Evolutionary conservation across 2,329 filamentous ascomycete species (phyloP).

Genomic region (Raffaelea ambrosiae): DNA sequence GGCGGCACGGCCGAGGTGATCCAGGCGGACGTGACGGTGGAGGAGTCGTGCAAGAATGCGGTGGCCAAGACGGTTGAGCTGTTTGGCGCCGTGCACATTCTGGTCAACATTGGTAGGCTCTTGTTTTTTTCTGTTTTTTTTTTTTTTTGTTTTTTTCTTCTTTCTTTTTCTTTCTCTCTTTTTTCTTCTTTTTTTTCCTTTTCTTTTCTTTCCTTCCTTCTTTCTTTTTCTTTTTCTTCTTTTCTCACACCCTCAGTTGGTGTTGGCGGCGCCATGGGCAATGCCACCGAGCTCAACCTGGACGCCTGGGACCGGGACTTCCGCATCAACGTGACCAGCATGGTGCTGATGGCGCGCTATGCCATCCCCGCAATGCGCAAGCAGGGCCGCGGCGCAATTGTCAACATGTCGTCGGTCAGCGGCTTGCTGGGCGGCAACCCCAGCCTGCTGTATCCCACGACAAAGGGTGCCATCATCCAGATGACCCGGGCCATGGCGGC

Average conservation of each 20-base stretch:
- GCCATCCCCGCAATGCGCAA: no score
- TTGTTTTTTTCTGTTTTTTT: background rate
- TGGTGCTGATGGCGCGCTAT: no score
- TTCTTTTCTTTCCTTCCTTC: background rate
- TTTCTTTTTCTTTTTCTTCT: background rate
- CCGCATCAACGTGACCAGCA: background rate
- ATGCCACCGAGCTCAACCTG: background rate
- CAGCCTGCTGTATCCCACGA: slow-evolving; percentile 35
- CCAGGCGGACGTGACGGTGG: no score
- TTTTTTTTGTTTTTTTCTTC: background rate
- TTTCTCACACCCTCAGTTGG: background rate
- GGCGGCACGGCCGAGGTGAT: no score
- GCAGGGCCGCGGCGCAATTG: slow-evolving; percentile 38
- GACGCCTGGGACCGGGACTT: no score
- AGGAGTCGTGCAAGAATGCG: no score
- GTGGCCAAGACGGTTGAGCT: no score
- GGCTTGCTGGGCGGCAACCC: slow-evolving; percentile 37
- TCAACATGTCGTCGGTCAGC: slow-evolving; percentile 56
- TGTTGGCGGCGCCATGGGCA: background rate
- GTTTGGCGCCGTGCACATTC: no score
- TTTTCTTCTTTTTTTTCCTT: background rate
- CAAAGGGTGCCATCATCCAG: slow-evolving; percentile 38
- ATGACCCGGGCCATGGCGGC: slow-evolving; percentile 46
- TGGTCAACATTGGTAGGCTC: no score
- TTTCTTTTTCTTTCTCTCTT: background rate